These are phyloP conservation scores for Cryptosporidium andersoni DNA, from an alignment of 169 alveolate species.

Conservation along the genomic window DNA sequence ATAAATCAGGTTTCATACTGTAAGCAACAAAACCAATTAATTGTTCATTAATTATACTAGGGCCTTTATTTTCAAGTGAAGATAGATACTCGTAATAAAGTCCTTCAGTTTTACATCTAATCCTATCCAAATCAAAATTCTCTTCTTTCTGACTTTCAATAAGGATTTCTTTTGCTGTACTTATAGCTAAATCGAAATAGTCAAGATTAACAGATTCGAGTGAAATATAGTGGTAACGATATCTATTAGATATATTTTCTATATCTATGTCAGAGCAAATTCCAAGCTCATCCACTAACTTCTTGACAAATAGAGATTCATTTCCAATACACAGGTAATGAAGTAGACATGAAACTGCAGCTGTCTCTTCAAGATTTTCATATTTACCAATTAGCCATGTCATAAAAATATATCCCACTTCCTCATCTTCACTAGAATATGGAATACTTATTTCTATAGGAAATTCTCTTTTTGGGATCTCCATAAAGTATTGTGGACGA, in stretches of 20 bases:
- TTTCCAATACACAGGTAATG: constrained; percentile 41
- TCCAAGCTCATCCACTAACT: constrained; percentile 20
- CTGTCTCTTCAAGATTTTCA: constrained; percentile 34
- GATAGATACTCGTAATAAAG: constrained; percentile 26
- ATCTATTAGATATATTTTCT: constrained; percentile 5
- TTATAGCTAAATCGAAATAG: constrained; percentile 1
- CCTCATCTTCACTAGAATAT: constrained; percentile 62
- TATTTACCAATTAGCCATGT: constrained; percentile 49
- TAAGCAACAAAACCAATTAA: constrained; percentile 18
- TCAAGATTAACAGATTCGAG: constrained; percentile 25
- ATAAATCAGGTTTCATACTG: background rate
- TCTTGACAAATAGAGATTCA: constrained; percentile 48
- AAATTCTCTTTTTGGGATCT: background rate
- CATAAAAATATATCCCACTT: constrained; percentile 18
- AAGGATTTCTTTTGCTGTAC: background rate
- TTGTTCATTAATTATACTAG: constrained; percentile 16
- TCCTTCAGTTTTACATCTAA: constrained; percentile 63
- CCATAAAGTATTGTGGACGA: too few species aligned
- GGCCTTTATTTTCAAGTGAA: constrained; percentile 41
- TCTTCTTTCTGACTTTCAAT: constrained; percentile 22
- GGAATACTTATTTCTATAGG: constrained; percentile 34
- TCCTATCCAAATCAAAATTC: constrained; percentile 16
- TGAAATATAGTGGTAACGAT: constrained; percentile 30
- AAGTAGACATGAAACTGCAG: constrained; percentile 18
- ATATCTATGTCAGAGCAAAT: constrained; percentile 57